Conservation (phyloP, 371 early-diverging fungal genomes). For the Circinella minor region DNA sequence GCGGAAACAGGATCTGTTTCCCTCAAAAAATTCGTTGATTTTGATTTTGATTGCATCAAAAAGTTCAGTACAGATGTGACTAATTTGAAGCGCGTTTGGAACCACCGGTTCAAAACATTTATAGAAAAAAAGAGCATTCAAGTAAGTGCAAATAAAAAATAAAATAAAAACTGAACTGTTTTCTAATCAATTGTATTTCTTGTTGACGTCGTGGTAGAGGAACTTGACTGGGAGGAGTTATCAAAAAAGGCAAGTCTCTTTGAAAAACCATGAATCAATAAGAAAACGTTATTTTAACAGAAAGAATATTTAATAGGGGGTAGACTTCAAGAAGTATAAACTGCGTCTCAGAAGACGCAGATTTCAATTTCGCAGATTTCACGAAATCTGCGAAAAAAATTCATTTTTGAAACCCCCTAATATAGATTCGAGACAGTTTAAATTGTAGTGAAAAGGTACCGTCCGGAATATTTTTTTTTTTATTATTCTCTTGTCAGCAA, state of each 20-base stretch:
- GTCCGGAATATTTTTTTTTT: not conserved
- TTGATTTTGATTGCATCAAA: no score
- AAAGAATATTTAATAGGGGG: no score
- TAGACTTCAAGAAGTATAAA: no score
- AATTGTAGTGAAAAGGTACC: not conserved
- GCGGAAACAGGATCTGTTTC: no score
- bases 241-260: not conserved
- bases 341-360: no score
- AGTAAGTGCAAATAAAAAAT: not conserved
- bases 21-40: no score
- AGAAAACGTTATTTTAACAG: not conserved
- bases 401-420: no score
- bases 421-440: not conserved
- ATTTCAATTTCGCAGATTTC: no score
- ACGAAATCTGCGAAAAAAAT: no score
- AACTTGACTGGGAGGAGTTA: conserved; percentile 1
- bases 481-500: conserved; percentile 1
- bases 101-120: not conserved
- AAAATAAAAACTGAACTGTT: no score
- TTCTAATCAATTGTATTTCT: conserved; percentile 1
- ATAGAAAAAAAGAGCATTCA: not conserved
- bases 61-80: not conserved
- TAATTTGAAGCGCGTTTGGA: not conserved
- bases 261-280: not conserved
- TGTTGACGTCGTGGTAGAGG: not conserved